Base-by-base conservation (phyloP, 2,329 filamentous ascomycete species). In the Microdochium trichocladiopsis region DNA sequence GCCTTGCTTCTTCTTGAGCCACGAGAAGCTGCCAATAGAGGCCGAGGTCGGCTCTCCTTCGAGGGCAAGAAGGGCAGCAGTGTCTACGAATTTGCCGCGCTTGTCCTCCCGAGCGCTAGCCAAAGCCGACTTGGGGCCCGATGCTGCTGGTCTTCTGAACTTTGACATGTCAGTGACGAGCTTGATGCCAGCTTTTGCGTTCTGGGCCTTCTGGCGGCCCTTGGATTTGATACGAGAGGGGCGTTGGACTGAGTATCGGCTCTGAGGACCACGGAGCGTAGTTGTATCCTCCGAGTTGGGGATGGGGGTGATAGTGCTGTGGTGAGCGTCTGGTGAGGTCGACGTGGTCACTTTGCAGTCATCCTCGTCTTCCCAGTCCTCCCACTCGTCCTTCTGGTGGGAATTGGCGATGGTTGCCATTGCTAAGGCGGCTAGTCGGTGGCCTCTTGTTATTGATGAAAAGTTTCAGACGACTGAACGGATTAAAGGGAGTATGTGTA, bases 161-260 rank as follows among this genome's bases (percentile, higher is more conserved):
- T 66, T 72, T 55, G 81, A 72, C 72, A 89, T 85, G 62, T 85
- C 84, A 2, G 87, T 91, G 57, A 89, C 82, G 21, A 90, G 66
- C 56, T 74, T 84, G 61, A 88, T 87, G 12, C 83, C 83, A 9
- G 79, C 80, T 67, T 78, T 75, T 52, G 76, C 74, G 64, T 84
- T 81, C 62, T 84, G 74, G 22, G 76, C 74, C 60, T 80, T 81
- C 60, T 87, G 83, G 50, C 83, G 75, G 25, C 78, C 76, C 51
- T 77, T 77, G 3, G 84, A 87, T 62, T 77, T 84, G 22, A 78
- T 63, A 9, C 78, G 71, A 47, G 65, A 67, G 25, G 76, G 61
- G 51, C 68, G 75, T 25, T 70, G 67, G 2, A 66, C 61, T 1
- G 76, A 74, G 24, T 67, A 58, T 50, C 72, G 60, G 47, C 56